These are phyloP conservation scores for Yamadazyma jaroonii DNA, from an alignment of 1,139 yeast species.

Conservation along the genomic window DNA sequence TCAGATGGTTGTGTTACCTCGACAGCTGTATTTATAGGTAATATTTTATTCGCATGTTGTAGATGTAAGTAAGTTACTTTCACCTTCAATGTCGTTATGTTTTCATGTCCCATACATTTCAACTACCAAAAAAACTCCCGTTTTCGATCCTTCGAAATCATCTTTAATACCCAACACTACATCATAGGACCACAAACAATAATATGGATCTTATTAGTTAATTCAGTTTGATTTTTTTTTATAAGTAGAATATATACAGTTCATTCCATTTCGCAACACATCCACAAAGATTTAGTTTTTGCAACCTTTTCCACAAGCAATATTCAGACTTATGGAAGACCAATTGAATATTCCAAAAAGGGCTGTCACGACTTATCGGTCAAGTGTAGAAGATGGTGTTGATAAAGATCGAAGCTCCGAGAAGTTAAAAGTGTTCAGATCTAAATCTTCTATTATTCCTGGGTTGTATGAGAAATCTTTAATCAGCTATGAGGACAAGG, in stretches of 20 bases:
- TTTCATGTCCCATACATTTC: too few relatives aligned
- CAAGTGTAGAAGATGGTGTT: background rate
- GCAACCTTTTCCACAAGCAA: slow-evolving; percentile 5
- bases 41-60: slow-evolving; percentile 34
- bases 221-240: background rate
- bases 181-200: too few relatives aligned
- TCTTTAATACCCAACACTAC: too few relatives aligned
- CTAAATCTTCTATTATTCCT: slow-evolving; percentile 12
- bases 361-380: background rate
- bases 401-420: background rate
- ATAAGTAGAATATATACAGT: background rate
- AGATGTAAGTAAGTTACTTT: slow-evolving; percentile 17
- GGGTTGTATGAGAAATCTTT: too few relatives aligned
- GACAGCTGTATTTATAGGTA: slow-evolving; percentile 38
- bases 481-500: too few relatives aligned
- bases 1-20: slow-evolving; percentile 43
- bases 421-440: slow-evolving; percentile 5
- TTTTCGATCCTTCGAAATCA: too few relatives aligned
- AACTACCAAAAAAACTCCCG: too few relatives aligned
- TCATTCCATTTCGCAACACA: slow-evolving; percentile 1
- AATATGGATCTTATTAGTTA: too few relatives aligned
- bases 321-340: background rate
- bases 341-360: background rate
- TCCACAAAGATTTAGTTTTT: slow-evolving; percentile 4
- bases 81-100: too few relatives aligned